Percentiles rank a stretch among this genome's conserved stretches.
These are phyloP conservation scores for Pseudogymnoascus sp. DNA, from an alignment of 2,329 filamentous ascomycete species.

Conservation along the genomic window DNA sequence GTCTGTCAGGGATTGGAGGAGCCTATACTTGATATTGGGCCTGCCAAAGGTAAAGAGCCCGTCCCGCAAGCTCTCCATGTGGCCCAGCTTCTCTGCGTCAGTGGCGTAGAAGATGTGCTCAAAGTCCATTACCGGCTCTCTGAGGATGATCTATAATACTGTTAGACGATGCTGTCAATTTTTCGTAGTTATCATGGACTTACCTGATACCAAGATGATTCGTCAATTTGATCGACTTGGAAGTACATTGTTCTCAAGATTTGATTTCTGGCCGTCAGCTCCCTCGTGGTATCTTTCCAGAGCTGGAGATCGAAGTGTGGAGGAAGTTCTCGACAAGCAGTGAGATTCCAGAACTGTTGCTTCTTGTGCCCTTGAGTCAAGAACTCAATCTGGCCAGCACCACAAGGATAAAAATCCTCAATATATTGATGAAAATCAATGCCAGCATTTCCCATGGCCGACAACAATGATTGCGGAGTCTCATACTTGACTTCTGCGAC, in stretches of 20 bases:
- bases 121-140: slow-evolving; percentile 18
- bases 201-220: slow-evolving; percentile 10
- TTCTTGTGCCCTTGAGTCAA: slow-evolving; percentile 17
- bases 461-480: neutral
- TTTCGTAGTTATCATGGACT: neutral
- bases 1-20: slow-evolving; percentile 23
- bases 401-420: slow-evolving; percentile 21
- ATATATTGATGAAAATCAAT: slow-evolving; percentile 7
- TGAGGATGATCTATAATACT: slow-evolving; percentile 19
- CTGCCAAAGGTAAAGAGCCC: slow-evolving; percentile 29
- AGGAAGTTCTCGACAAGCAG: slow-evolving; percentile 12
- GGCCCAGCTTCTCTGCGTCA: slow-evolving; percentile 22
- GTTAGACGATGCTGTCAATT: neutral
- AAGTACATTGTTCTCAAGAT: slow-evolving; percentile 20
- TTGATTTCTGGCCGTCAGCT: slow-evolving; percentile 16
- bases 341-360: slow-evolving; percentile 20
- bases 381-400: slow-evolving; percentile 21
- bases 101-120: slow-evolving; percentile 15
- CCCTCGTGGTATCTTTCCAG: slow-evolving; percentile 12
- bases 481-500: slow-evolving; percentile 4
- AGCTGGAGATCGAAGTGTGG: slow-evolving; percentile 3
- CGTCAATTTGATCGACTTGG: slow-evolving; percentile 14
- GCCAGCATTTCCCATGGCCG: neutral
- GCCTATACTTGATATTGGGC: slow-evolving; percentile 33
- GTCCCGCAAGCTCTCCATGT: slow-evolving; percentile 26